Evolutionary conservation across 2,329 filamentous ascomycete genomes (phyloP), one percentile per base, ranked within the genome.

Genomic region (Phialocephala sp.): DNA sequence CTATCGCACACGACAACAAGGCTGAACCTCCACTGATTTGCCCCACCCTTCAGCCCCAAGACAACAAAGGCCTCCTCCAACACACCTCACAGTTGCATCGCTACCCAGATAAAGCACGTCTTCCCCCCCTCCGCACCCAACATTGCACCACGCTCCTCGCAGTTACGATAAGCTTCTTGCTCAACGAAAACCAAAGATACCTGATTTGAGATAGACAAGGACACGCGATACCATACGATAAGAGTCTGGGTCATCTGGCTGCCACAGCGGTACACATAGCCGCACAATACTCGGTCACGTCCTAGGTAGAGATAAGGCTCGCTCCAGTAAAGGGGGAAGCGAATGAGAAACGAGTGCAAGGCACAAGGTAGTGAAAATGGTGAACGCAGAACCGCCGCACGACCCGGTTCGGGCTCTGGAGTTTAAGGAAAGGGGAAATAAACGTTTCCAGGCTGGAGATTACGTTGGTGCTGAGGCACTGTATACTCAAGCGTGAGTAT

Each of bases 401-500:
- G 67, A 73, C 57, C 64, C 67, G 5, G 58, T 54, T 24, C 71
- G 71, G 50, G 70, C 74, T 9, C 52, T 74, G 43, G 71, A 74
- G 41, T 73, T 60, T 37, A 76, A 76, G 60, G 73, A 75, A 43
- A 69, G 71, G 47, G 74, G 74, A 8, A 76, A 76, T 77, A 81
- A 80, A 60, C 84, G 83, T 74, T 94, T 91, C 78, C 83, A 86
- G 67, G 78, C 81, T 9, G 86, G 86, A 67, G 87, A 94, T 72
- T 94, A 84, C 74, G 77, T 79, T 5, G 83, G 80, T 27, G 91
- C 91, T 43, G 90, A 93, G 68, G 83, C 82, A 22, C 80, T 89
- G 65, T 94, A 94, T 78, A 90, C 89, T 4, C 86, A 91, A 77
- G 91, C 91, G 81, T 89, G 78, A 76, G 86, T 66, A 12, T 45